Conservation (phyloP, 2,329 filamentous ascomycete species). For the Aureobasidium sp. region DNA sequence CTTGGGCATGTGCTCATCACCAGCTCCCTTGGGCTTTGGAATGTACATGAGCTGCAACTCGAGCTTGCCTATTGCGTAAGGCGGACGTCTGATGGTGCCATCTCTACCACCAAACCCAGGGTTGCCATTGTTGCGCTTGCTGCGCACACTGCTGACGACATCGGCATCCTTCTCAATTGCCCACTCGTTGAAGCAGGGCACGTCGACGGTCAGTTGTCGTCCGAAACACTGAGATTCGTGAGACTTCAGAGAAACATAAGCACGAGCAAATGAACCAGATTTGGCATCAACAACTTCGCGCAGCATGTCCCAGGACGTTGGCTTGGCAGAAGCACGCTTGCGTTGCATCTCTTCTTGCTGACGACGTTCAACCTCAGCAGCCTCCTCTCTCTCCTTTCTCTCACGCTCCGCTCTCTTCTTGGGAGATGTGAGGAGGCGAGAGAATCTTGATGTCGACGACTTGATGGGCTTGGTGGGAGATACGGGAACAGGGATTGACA, state of each 20-base stretch:
- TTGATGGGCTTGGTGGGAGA: slow-evolving; percentile 62
- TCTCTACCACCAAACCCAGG: slow-evolving; percentile 45
- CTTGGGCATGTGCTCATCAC: slow-evolving; percentile 97
- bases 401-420: slow-evolving; percentile 97
- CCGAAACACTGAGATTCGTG: slow-evolving; percentile 85
- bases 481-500: slow-evolving; percentile 23
- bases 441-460: slow-evolving; percentile 65
- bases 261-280: slow-evolving; percentile 88
- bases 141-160: slow-evolving; percentile 81
- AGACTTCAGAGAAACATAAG: slow-evolving; percentile 89
- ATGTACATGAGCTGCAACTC: slow-evolving; percentile 92
- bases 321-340: slow-evolving; percentile 53
- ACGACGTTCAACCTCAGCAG: slow-evolving; percentile 49
- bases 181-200: slow-evolving; percentile 98
- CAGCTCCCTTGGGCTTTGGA: slow-evolving; percentile 75
- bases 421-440: slow-evolving; percentile 83
- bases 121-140: slow-evolving; percentile 53
- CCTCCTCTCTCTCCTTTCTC: slow-evolving; percentile 71
- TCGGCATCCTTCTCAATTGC: slow-evolving; percentile 69
- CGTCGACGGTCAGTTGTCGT: slow-evolving; percentile 75
- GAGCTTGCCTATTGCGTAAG: slow-evolving; percentile 94
- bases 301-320: slow-evolving; percentile 76
- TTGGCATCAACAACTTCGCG: slow-evolving; percentile 74
- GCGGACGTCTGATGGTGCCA: slow-evolving; percentile 67
- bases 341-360: slow-evolving; percentile 22